These are phyloP conservation scores for Daldinia eschscholtzii DNA, from an alignment of 2,329 filamentous ascomycete genomes.

Conservation along the genomic window DNA sequence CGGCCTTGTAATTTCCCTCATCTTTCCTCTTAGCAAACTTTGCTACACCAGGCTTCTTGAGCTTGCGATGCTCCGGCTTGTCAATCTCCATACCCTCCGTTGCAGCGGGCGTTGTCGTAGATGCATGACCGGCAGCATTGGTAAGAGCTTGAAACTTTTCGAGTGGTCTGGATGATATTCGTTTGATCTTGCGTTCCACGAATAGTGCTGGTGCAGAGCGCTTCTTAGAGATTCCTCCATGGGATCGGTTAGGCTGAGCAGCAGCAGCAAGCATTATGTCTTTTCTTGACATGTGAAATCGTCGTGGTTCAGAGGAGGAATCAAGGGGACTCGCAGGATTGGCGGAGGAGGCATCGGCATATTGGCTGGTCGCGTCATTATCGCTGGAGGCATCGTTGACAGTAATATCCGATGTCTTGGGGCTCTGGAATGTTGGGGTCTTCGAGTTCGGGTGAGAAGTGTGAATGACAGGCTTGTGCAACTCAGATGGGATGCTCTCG, in stretches of 20 bases:
- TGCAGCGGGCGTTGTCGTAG: conserved; percentile 18
- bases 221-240: conserved; percentile 57
- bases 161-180: conserved; percentile 45
- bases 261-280: conserved; percentile 55
- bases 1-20: conserved; percentile 43
- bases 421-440: conserved; percentile 44
- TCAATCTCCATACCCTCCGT: conserved; percentile 46
- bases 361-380: conserved; percentile 23
- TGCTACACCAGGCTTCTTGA: conserved; percentile 54
- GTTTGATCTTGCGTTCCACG: conserved; percentile 63
- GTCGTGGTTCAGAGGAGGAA: conserved; percentile 58
- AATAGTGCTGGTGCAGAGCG: conserved; percentile 65
- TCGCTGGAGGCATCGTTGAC: conserved; percentile 24
- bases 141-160: conserved; percentile 43
- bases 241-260: conserved; percentile 45
- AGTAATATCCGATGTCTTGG: conserved; percentile 33
- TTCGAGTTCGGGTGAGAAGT: conserved; percentile 59
- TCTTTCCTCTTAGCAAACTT: conserved; percentile 43
- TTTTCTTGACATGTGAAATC: conserved; percentile 68
- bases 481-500: conserved; percentile 44
- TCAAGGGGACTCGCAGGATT: conserved; percentile 20
- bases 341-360: conserved; percentile 13
- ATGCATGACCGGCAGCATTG: conserved; percentile 24
- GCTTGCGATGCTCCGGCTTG: conserved; percentile 47
- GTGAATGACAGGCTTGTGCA: conserved; percentile 61